phyloP scores from a whole-genome alignment of 1,284 basidiomycete genomes.

The Sporisorium sorghi region DNA sequence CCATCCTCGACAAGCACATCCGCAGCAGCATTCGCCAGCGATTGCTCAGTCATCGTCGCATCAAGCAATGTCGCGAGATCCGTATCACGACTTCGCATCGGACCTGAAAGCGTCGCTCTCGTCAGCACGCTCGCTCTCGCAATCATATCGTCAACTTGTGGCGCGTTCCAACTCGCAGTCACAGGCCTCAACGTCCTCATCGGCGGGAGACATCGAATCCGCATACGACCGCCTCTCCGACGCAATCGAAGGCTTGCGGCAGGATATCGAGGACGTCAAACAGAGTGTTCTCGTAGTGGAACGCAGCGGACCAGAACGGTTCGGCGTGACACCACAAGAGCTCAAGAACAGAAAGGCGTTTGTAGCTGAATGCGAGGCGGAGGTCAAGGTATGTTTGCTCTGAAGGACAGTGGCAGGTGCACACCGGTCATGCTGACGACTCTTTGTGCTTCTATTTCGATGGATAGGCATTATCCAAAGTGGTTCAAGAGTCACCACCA shows the following conservation, averaged over 20 bases:
- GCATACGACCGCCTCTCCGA: constrained; percentile 53
- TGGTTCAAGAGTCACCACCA: constrained; percentile 22
- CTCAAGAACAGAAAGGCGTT: constrained; percentile 52
- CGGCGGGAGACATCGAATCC: constrained; percentile 22
- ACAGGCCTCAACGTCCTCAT: constrained; percentile 2
- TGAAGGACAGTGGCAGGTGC: not conserved
- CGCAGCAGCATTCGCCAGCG: not conserved
- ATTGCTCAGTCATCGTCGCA: not conserved
- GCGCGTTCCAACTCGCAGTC: constrained; percentile 15
- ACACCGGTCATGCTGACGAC: not conserved
- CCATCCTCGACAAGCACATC: too few species aligned
- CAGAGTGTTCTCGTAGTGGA: constrained; percentile 63
- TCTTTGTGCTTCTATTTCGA: not conserved
- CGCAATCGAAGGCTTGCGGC: constrained; percentile 56
- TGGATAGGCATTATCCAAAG: constrained; percentile 30
- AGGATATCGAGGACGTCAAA: constrained; percentile 64
- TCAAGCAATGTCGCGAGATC: constrained; percentile 59
- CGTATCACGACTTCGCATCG: constrained; percentile 65
- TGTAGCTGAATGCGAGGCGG: constrained; percentile 51
- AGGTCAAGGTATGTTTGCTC: constrained; percentile 41
- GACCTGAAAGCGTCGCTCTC: constrained; percentile 59
- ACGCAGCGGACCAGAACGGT: constrained; percentile 60
- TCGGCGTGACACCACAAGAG: constrained; percentile 58
- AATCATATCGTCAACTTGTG: constrained; percentile 44
- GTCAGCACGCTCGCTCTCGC: constrained; percentile 45